A percentile compares a stretch with the other conserved stretches of the same genome.
Evolutionary conservation across 805 yeast genomes (phyloP).

Genomic region (Saccharomycopsis fodiens): DNA sequence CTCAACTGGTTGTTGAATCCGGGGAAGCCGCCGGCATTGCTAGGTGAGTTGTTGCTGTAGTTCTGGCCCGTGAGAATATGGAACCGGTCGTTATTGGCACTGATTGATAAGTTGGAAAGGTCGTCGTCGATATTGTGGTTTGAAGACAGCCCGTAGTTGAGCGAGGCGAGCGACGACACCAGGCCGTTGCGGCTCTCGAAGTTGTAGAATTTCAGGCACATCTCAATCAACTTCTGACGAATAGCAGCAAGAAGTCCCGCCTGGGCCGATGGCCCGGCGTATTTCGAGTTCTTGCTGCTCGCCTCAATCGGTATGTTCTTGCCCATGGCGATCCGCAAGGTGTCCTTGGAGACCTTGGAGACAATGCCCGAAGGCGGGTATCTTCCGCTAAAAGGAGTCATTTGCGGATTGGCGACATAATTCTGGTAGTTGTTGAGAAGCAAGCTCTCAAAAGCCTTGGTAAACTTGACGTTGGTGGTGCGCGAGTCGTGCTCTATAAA

Average conservation of each 20-base stretch:
- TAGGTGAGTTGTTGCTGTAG: background rate
- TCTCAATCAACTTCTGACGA: conserved; percentile 30
- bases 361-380: conserved; percentile 65
- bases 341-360: conserved; percentile 50
- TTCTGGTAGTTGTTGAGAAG: conserved; percentile 33
- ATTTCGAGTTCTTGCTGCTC: conserved; percentile 29
- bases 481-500: background rate
- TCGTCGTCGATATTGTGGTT: conserved; percentile 9
- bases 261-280: conserved; percentile 17
- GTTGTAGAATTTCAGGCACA: conserved; percentile 3
- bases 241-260: conserved; percentile 26
- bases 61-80: background rate
- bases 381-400: conserved; percentile 58
- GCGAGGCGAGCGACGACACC: conserved; percentile 13
- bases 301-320: conserved; percentile 31
- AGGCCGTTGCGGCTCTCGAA: conserved; percentile 4
- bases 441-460: conserved; percentile 14
- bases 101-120: conserved; percentile 9
- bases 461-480: conserved; percentile 3
- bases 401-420: conserved; percentile 47
- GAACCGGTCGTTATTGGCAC: conserved; percentile 1
- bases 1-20: conserved; percentile 2
- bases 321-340: conserved; percentile 33
- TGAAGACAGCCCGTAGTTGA: conserved; percentile 1
- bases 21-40: background rate